These are phyloP conservation scores for Hordeum marinum DNA, from an alignment of 176 grass and related monocot species.

Conservation along the genomic window DNA sequence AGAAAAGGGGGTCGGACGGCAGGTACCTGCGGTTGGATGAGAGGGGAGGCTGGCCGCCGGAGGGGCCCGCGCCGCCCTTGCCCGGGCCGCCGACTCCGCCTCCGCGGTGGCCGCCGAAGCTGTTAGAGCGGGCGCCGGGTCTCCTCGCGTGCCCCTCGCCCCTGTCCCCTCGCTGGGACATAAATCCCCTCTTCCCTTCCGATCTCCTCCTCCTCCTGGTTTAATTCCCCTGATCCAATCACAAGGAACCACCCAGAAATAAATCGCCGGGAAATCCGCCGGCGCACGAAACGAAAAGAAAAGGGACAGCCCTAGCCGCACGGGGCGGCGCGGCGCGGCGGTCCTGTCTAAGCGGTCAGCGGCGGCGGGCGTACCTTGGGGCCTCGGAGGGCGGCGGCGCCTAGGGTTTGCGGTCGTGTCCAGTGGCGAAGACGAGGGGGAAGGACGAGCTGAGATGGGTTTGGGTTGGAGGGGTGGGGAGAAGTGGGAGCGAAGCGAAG, in stretches of 20 bases:
- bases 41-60: slow-evolving; percentile 38
- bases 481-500: slow-evolving; percentile 35
- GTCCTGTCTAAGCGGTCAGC: slow-evolving; percentile 11
- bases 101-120: slow-evolving; percentile 62
- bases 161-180: slow-evolving; percentile 82
- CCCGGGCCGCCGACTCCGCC: slow-evolving; percentile 53
- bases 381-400: slow-evolving; percentile 51
- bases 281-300: not conserved
- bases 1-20: not conserved
- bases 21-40: slow-evolving; percentile 66
- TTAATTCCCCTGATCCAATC: slow-evolving; percentile 38
- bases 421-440: slow-evolving; percentile 27
- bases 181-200: slow-evolving; percentile 47
- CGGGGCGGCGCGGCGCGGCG: not conserved
- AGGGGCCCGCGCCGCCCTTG: slow-evolving; percentile 30
- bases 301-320: not conserved
- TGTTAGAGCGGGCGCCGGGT: slow-evolving; percentile 62
- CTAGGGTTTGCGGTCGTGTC: slow-evolving; percentile 55
- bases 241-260: not conserved
- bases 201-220: slow-evolving; percentile 42
- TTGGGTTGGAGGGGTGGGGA: slow-evolving; percentile 16
- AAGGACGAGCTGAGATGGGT: slow-evolving; percentile 29
- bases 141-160: slow-evolving; percentile 74
- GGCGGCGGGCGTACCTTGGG: slow-evolving; percentile 35
- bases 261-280: slow-evolving; percentile 14